phyloP scores from a whole-genome alignment of 768 basidiomycete genomes.

The Rubroboletus satanas region DNA sequence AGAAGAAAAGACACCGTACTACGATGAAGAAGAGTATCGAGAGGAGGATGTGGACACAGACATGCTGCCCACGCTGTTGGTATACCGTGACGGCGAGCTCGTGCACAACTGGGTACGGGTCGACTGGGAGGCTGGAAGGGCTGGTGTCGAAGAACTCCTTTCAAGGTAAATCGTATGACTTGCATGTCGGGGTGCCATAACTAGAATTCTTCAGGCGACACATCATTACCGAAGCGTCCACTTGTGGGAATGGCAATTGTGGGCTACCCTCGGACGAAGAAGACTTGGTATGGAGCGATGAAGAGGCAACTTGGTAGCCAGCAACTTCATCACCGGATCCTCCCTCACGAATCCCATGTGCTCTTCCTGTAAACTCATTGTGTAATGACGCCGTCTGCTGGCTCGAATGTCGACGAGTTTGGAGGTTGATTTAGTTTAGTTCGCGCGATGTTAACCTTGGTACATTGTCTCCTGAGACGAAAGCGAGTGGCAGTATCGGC shows the following conservation, averaged over 20 bases:
- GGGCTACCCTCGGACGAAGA: constrained; percentile 49
- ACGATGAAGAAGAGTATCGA: constrained; percentile 42
- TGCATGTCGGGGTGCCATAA: background rate
- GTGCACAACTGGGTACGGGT: constrained; percentile 87
- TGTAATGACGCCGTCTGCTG: background rate
- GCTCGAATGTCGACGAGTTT: background rate
- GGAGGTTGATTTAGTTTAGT: background rate
- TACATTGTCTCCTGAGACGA: background rate
- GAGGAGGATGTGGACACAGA: constrained; percentile 73
- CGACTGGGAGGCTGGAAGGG: constrained; percentile 75
- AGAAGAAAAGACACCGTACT: constrained; percentile 28
- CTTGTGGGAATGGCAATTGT: constrained; percentile 38
- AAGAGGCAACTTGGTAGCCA: constrained; percentile 34
- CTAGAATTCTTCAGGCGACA: constrained; percentile 20
- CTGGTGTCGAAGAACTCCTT: constrained; percentile 67
- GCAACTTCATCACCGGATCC: background rate
- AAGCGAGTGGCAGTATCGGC: background rate
- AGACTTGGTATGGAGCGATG: constrained; percentile 51
- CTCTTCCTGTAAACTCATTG: too few relatives aligned
- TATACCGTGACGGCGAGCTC: constrained; percentile 77
- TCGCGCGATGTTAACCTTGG: background rate
- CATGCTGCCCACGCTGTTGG: constrained; percentile 74
- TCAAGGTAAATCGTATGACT: constrained; percentile 41
- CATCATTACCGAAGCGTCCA: constrained; percentile 15
- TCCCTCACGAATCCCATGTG: too few relatives aligned